These are phyloP conservation scores for Pestalotiopsis sp. DNA, from an alignment of 2,329 filamentous ascomycete species.

Conservation along the genomic window DNA sequence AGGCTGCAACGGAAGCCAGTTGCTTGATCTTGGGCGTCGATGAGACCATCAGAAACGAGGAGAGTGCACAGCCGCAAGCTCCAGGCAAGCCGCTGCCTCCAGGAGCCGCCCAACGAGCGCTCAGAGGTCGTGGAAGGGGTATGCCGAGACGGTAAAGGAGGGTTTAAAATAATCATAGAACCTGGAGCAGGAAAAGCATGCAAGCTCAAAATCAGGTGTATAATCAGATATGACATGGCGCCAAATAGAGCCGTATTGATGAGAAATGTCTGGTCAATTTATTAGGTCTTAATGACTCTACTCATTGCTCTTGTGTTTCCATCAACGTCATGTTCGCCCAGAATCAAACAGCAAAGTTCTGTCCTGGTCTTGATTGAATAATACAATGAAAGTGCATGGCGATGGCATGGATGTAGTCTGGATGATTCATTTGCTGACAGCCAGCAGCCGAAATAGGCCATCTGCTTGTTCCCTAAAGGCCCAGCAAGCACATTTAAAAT, in stretches of 20 bases:
- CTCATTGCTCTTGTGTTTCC: too few species aligned
- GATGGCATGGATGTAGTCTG: too few species aligned
- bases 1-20: conserved; percentile 91
- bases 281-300: too few species aligned
- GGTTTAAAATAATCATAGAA: conserved; percentile 2
- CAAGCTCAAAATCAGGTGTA: conserved; percentile 12
- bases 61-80: conserved; percentile 82
- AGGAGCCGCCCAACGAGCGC: conserved; percentile 84
- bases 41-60: conserved; percentile 98
- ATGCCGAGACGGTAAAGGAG: conserved; percentile 79
- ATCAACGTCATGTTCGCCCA: too few species aligned
- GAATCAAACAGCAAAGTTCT: too few species aligned
- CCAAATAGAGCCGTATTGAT: conserved; percentile 11
- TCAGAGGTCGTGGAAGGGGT: conserved; percentile 81
- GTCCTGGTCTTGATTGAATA: too few species aligned
- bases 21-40: conserved; percentile 96
- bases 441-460: too few species aligned
- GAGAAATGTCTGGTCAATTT: background rate
- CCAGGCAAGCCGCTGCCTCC: conserved; percentile 75
- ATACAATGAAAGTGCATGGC: too few species aligned
- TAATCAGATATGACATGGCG: conserved; percentile 7
- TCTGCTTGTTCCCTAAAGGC: too few species aligned
- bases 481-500: too few species aligned
- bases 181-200: conserved; percentile 12
- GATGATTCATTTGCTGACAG: too few species aligned